Base-by-base conservation (phyloP, 1,284 basidiomycete species). In the Ganoderma lingzhi region DNA sequence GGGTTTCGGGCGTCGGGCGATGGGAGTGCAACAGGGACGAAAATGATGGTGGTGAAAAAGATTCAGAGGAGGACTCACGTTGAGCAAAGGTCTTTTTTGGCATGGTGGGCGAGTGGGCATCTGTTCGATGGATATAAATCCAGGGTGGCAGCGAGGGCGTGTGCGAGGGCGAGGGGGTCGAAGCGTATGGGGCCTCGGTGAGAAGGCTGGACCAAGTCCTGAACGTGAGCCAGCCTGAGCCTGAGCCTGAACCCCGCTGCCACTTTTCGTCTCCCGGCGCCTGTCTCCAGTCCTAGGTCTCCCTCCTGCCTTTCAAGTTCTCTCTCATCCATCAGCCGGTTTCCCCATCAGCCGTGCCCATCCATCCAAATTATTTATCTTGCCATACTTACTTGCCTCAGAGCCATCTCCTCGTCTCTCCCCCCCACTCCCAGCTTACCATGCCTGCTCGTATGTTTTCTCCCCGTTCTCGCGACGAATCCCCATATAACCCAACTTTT, bases 1-100 rank as follows among this genome's bases (percentile, higher is more conserved):
- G 62, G 67, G 67, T 69, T 66, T 67, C 58, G 70, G 67, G 59
- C 32, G 72, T 63, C 53, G 70, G 68, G 58, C 39, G 64, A 59
- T 51, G 58, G 42, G 65, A 64, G 55, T 48, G 71, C 55, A 64
- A 42, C 28, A 59, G 35, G 62, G 48, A 41, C 59, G 56, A 59
- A 59, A 39, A 39, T 61, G 62, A 67, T 62, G 56, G 66, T 63
- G 61, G 19, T 35, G 62, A 42, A 64, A 62, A 55, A 67, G 48
- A 64, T 55, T 32, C 39, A 53, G 48, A 67, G 64, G 55, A 62
- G 23, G 63, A 79, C 79, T 72, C 70, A 81, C 79, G 73, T 64
- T 78, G 77, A 61, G 73, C 70, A 62, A 73, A 65, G 70, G 71
- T 72, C 74, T 79, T 80, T 79, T 81, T 81, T 75, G 80, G 75